These are phyloP conservation scores for Suhomyces prunicola DNA, from an alignment of 805 yeast species.

Conservation along the genomic window DNA sequence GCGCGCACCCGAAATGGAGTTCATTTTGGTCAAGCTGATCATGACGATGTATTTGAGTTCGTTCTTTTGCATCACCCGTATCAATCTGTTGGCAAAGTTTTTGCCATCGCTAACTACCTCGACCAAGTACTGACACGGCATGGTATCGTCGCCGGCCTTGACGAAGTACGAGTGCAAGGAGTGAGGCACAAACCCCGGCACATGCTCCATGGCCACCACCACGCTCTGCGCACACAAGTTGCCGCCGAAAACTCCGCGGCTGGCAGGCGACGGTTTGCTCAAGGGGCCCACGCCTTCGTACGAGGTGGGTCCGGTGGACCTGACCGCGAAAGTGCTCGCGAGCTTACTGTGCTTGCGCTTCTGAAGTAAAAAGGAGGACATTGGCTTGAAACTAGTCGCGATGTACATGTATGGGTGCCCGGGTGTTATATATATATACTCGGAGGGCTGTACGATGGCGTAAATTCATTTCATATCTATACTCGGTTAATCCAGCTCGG, in stretches of 20 bases:
- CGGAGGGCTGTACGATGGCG: not conserved
- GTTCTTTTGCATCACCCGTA: constrained; percentile 29
- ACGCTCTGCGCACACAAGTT: constrained; percentile 34
- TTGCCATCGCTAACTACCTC: constrained; percentile 35
- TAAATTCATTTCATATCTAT: not conserved
- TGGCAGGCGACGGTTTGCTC: constrained; percentile 17
- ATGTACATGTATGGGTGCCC: no score
- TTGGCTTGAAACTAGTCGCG: not conserved
- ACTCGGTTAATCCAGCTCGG: not conserved
- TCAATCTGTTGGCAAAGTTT: constrained; percentile 32
- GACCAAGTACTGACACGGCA: constrained; percentile 29
- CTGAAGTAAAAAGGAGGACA: not conserved
- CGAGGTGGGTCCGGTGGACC: constrained; percentile 5
- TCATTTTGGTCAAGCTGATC: constrained; percentile 34
- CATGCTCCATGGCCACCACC: constrained; percentile 32
- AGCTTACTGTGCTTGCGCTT: not conserved
- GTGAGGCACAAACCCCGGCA: constrained; percentile 35
- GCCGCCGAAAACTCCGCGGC: constrained; percentile 42
- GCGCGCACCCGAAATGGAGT: constrained; percentile 18
- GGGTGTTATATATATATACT: not conserved
- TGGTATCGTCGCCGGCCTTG: constrained; percentile 33
- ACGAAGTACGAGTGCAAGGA: constrained; percentile 40
- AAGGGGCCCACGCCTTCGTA: constrained; percentile 17
- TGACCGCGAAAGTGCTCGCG: constrained; percentile 9
- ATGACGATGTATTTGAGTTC: constrained; percentile 30